Evolutionary conservation across 1,284 basidiomycete species (phyloP), one percentile per base, ranked within the genome.

Genomic region (Papiliotrema fonsecae): DNA sequence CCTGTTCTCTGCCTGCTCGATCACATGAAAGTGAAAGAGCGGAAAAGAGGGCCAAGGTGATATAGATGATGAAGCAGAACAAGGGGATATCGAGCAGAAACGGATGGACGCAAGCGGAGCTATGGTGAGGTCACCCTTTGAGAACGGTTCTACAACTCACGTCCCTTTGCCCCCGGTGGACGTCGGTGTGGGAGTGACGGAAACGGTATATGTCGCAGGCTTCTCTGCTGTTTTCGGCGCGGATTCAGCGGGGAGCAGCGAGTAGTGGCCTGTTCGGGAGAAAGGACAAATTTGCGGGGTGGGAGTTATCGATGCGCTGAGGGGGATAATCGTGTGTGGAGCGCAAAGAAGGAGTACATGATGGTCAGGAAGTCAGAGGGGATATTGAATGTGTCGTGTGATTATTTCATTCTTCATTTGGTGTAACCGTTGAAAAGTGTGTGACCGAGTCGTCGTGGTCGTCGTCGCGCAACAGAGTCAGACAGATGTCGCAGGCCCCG

Each of bases 221-320:
- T 48, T 49, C 13, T 36, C 34, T n/a, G 38, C 31, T 4, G 49
- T 43, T 2, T 34, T 27, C 7, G 43, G 43, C 13, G 46, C 45
- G 6, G 19, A 19, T 9, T 45, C 43, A 6, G 42, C 46, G 3
- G 47, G 45, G 11, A 50, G 13, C 14, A 54, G 46, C 16, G 50
- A 54, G 41, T 54, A 55, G 42, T 60, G 58, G 1, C 56, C 51
- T 6, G 56, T 45, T 5, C 58, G 36, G 18, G 58, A 60, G 25
- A 60, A 60, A 9, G 58, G 58, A 44, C 54, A 58, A 19, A 60
- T 40, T 36, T 57, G 56, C 13, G 51, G 54, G 0, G 51, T 31
- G 22, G 56, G 44, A 5, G 56, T 50, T 27, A 60, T 54, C n/a
- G 42, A 51, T 14, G 54, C 37, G 26, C 58, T 54, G 37, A 2